These are phyloP conservation scores for Pleurotus giganteus DNA, from an alignment of 768 basidiomycete genomes.

Conservation along the genomic window DNA sequence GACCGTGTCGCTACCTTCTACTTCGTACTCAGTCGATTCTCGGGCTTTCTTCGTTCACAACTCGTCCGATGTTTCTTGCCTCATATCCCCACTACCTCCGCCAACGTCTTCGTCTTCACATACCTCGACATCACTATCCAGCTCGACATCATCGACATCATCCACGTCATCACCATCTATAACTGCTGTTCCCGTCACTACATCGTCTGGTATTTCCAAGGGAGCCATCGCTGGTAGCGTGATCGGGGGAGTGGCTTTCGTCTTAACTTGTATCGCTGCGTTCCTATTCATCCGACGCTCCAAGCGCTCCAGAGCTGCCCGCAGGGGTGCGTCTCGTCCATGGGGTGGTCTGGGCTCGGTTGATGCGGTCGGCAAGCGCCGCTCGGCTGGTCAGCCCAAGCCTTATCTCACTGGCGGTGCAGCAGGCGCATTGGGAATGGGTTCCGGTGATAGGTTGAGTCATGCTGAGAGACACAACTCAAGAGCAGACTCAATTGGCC, in stretches of 20 bases:
- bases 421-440: neutral
- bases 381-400: neutral
- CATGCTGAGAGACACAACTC: conserved; percentile 15
- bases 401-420: conserved; percentile 1
- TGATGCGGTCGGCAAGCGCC: conserved; percentile 18
- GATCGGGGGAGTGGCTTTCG: conserved; percentile 42
- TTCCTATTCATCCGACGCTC: conserved; percentile 13
- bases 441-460: neutral
- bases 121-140: conserved; percentile 15
- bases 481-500: conserved; percentile 19
- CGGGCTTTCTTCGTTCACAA: conserved; percentile 32
- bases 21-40: conserved; percentile 22
- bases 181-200: conserved; percentile 21
- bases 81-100: conserved; percentile 17
- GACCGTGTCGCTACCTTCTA: conserved; percentile 18
- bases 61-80: conserved; percentile 34
- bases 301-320: neutral
- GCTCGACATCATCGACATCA: conserved; percentile 15
- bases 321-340: conserved; percentile 15
- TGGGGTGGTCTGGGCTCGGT: conserved; percentile 32
- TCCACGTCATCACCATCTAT: conserved; percentile 14
- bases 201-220: conserved; percentile 27
- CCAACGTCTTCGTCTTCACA: conserved; percentile 17
- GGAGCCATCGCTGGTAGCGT: conserved; percentile 53
- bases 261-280: conserved; percentile 4